phyloP scores from a whole-genome alignment of 768 basidiomycete genomes.

The Hygrophorus russula region DNA sequence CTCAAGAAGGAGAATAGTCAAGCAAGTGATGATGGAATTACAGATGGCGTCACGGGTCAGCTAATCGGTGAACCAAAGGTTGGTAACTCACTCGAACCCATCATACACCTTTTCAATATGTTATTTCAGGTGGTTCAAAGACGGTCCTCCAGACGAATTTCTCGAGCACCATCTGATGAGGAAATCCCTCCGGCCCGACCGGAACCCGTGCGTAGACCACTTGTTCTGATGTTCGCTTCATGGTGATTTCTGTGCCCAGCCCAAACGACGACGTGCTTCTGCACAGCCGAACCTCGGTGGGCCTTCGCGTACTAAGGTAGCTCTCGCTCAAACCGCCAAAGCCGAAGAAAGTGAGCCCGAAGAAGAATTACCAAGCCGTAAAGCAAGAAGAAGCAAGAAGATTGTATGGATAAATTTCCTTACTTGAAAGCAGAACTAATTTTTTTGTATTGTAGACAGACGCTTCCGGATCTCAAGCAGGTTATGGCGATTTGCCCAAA shows the following conservation, averaged over 20 bases:
- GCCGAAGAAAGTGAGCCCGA: constrained; percentile 73
- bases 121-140: constrained; percentile 17
- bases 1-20: constrained; percentile 54
- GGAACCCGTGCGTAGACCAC: constrained; percentile 42
- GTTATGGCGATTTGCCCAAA: constrained; percentile 37
- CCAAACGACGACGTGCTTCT: constrained; percentile 73
- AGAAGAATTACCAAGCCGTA: constrained; percentile 51
- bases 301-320: constrained; percentile 23
- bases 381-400: constrained; percentile 51
- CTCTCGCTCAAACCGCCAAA: constrained; percentile 32
- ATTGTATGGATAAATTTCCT: constrained; percentile 24
- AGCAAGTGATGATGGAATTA: constrained; percentile 76
- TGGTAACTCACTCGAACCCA: constrained; percentile 3
- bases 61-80: constrained; percentile 45
- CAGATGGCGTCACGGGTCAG: constrained; percentile 72
- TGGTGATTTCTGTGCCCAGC: constrained; percentile 25
- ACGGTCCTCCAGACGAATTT: constrained; percentile 55
- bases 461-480: constrained; percentile 37
- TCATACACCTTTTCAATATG: background rate
- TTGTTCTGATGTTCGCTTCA: constrained; percentile 9
- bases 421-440: constrained; percentile 5
- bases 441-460: constrained; percentile 22
- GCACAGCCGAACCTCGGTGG: constrained; percentile 61
- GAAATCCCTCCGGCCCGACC: constrained; percentile 28
- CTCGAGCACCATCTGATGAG: constrained; percentile 41